Base-by-base conservation (phyloP, 2,329 filamentous ascomycete genomes). In the Macrophomina tecta region DNA sequence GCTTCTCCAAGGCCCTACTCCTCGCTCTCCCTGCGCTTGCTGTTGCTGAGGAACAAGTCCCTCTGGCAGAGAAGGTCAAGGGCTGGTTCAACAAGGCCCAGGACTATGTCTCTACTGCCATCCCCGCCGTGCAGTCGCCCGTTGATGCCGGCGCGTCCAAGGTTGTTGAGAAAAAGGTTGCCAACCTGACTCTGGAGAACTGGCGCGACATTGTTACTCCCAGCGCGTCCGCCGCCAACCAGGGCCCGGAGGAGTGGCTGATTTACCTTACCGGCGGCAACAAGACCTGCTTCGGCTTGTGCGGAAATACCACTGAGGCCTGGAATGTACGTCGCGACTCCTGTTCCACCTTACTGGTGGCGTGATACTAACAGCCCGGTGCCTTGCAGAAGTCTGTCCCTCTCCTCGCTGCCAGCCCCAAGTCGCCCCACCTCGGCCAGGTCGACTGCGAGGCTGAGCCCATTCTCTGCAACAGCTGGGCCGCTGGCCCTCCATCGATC, bases 281-380 rank as follows among this genome's bases (percentile, higher is more conserved):
- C 83, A 90, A 89, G 82, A 93, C 91, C 38, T 94, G 91, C 82
- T 90, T 85, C 75, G 91, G 90, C 72, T 84, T 86, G 74, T 94
- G 91, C 79, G 83, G 75, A 49, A 83, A 81, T 68, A 80, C 89
- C 64, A 90, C 92, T 73, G 80, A 82, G 67, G 90, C 90, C 30
- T 85, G 81, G 80, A 84, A 84, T 72, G 81, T 83, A 75, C 69
- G 79, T 69, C 40, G 68, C 72, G 18, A 30, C 32, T 11, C 34
- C 46, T 18, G 23, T 28, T 9, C 46, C 46, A n/a, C 12, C 45
- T 40, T 30, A 49, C 49, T 49, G 58, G 45, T 32, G 46, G 30
- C 53, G 34, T 12, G 36, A 40, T 30, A 11, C 36, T 66, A 36
- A 66, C 53, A 11, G 32, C 16, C 16, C 23, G 18, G 9, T 23